Percentiles rank a stretch among this genome's conserved stretches.
Evolutionary conservation across 495 filamentous ascomycete species (phyloP).

Genomic region (Cudoniella acicularis): DNA sequence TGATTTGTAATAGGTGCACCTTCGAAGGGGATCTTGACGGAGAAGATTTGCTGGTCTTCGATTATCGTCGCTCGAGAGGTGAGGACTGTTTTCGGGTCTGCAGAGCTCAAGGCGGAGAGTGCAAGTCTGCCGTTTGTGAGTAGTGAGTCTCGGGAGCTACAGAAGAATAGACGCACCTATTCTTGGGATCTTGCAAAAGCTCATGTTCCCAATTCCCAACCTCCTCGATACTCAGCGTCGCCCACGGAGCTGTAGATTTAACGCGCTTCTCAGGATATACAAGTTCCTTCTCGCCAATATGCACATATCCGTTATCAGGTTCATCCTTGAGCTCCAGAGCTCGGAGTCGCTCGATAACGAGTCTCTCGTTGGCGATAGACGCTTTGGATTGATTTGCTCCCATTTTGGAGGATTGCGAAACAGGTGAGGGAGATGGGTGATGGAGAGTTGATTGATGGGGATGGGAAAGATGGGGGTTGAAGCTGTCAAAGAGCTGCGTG

Average conservation of each 20-base stretch:
- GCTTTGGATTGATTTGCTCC: conserved; percentile 43
- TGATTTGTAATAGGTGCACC: conserved; percentile 85
- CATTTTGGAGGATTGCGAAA: conserved; percentile 32
- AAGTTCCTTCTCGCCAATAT: conserved; percentile 33
- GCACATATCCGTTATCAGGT: conserved; percentile 45
- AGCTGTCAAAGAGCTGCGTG: neutral
- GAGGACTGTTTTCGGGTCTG: conserved; percentile 51
- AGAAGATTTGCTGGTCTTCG: conserved; percentile 73
- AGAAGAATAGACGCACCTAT: conserved; percentile 34
- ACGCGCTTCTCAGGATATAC: conserved; percentile 8
- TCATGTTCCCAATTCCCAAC: conserved; percentile 55
- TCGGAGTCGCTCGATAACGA: conserved; percentile 38
- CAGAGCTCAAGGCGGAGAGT: conserved; percentile 59
- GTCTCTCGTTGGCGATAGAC: conserved; percentile 36
- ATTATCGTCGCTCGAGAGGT: conserved; percentile 52
- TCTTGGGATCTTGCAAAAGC: conserved; percentile 61
- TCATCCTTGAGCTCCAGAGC: conserved; percentile 33
- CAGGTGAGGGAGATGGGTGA: neutral
- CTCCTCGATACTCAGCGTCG: conserved; percentile 38
- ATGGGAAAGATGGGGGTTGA: neutral
- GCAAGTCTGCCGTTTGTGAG: conserved; percentile 46
- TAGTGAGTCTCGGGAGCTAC: neutral
- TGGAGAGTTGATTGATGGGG: neutral
- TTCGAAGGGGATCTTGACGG: conserved; percentile 76
- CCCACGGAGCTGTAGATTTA: conserved; percentile 24